Percentiles rank a stretch among this genome's conserved stretches.
Evolutionary conservation across 257 asterid species (phyloP).

Genomic region (Buddleja alternifolia): DNA sequence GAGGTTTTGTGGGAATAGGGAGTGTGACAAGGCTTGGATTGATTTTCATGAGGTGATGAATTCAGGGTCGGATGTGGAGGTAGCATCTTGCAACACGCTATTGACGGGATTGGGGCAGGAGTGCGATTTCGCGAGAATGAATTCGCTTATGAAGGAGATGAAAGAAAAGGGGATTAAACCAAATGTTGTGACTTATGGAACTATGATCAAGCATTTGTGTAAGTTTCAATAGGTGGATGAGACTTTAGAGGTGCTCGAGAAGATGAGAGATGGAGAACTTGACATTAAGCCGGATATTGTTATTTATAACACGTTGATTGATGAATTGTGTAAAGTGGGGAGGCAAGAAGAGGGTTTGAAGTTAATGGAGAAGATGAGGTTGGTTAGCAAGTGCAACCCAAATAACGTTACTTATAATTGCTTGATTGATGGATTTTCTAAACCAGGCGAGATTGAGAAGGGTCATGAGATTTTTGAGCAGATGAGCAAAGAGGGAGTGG

Average conservation of each 20-base stretch:
- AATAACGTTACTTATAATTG: constrained; percentile 63
- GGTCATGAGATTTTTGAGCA: constrained; percentile 57
- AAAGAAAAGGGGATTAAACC: constrained; percentile 67
- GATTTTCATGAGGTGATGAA: constrained; percentile 54
- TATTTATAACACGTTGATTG: constrained; percentile 68
- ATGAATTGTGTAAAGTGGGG: constrained; percentile 88
- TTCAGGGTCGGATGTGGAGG: constrained; percentile 46
- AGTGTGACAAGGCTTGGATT: constrained; percentile 64
- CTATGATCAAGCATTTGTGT: constrained; percentile 70
- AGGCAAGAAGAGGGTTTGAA: constrained; percentile 72
- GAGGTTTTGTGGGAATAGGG: constrained; percentile 54
- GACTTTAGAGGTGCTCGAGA: constrained; percentile 68
- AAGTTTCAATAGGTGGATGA: constrained; percentile 61
- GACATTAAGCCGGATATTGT: constrained; percentile 62
- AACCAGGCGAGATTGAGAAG: constrained; percentile 69
- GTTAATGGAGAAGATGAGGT: constrained; percentile 68
- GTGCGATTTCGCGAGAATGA: constrained; percentile 60
- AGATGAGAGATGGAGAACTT: constrained; percentile 56
- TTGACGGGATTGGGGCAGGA: constrained; percentile 54
- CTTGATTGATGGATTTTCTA: constrained; percentile 84
- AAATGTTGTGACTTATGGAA: constrained; percentile 63
- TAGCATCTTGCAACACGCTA: constrained; percentile 63
- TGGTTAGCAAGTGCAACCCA: constrained; percentile 47
- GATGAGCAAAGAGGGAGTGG: constrained; percentile 57
- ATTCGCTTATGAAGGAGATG: constrained; percentile 76